Percentiles rank a stretch among this genome's conserved stretches.
Conservation (phyloP, 2,329 filamentous ascomycete genomes). For the Colletotrichum sansevieriae region DNA sequence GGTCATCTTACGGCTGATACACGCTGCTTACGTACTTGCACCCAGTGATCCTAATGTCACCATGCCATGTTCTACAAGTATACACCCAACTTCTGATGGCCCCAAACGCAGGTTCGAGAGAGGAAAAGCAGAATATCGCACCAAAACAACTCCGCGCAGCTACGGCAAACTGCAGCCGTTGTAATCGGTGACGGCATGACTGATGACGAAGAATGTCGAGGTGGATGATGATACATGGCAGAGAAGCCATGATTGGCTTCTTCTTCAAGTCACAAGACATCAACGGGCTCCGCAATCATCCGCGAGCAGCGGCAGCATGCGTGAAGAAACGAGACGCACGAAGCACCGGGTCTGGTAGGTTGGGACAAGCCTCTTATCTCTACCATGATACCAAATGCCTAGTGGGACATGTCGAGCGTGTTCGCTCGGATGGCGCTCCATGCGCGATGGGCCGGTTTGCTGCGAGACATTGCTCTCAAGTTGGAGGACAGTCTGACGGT, state of each 20-base stretch:
- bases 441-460: constrained; percentile 3
- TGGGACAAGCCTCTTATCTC: constrained; percentile 7
- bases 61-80: no score
- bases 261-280: constrained; percentile 34
- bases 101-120: no score
- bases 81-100: no score
- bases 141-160: not conserved
- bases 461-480: no score
- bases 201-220: constrained; percentile 22
- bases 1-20: no score
- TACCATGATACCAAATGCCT: not conserved
- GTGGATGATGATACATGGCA: constrained; percentile 11
- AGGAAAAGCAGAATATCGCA: no score
- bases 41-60: no score
- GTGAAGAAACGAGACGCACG: constrained; percentile 31
- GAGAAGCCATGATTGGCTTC: constrained; percentile 27
- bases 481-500: no score
- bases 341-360: constrained; percentile 3
- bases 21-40: no score
- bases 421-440: constrained; percentile 15
- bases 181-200: constrained; percentile 31
- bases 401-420: not conserved
- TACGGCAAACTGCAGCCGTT: not conserved
- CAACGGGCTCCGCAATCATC: constrained; percentile 26
- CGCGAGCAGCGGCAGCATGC: constrained; percentile 16